Conservation (phyloP, 208 protist species). For the Wallacemonas sp. region DNA sequence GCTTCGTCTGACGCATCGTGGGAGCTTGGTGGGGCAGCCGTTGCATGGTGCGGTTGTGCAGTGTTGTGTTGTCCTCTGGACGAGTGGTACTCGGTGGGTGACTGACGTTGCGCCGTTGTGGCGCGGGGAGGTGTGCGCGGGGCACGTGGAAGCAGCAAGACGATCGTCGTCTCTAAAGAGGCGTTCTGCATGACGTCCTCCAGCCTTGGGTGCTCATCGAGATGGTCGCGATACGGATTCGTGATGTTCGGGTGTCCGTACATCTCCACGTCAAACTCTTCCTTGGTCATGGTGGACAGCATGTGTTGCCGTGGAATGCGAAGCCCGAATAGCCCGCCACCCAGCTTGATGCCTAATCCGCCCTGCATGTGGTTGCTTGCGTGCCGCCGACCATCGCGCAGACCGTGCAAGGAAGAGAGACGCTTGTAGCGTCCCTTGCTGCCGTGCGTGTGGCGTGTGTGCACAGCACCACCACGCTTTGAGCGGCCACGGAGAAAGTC, state of each 20-base stretch:
- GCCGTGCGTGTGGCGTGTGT: conserved; percentile 86
- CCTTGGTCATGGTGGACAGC: conserved; percentile 66
- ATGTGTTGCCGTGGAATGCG: conserved; percentile 79
- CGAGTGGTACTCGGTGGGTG: no score
- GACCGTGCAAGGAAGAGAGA: conserved; percentile 43
- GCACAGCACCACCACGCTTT: conserved; percentile 75
- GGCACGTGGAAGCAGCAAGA: conserved; percentile 71
- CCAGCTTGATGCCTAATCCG: conserved; percentile 81
- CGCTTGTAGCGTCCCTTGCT: conserved; percentile 78
- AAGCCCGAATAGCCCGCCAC: conserved; percentile 85
- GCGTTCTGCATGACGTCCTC: conserved; percentile 79
- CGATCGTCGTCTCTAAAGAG: conserved; percentile 34
- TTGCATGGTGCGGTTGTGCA: background rate
- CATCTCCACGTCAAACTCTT: conserved; percentile 70
- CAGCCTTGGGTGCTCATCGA: conserved; percentile 71
- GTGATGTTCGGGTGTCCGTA: conserved; percentile 90
- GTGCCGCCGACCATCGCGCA: conserved; percentile 80
- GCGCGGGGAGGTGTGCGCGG: conserved; percentile 18
- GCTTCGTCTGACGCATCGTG: no score
- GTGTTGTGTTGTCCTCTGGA: background rate
- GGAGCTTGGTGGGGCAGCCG: no score
- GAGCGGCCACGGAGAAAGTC: conserved; percentile 77
- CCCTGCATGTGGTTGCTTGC: conserved; percentile 74
- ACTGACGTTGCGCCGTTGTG: background rate
- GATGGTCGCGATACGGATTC: conserved; percentile 79